Evolutionary conservation across 768 basidiomycete species (phyloP).

Genomic region (Dictyophora rubrovolvata): DNA sequence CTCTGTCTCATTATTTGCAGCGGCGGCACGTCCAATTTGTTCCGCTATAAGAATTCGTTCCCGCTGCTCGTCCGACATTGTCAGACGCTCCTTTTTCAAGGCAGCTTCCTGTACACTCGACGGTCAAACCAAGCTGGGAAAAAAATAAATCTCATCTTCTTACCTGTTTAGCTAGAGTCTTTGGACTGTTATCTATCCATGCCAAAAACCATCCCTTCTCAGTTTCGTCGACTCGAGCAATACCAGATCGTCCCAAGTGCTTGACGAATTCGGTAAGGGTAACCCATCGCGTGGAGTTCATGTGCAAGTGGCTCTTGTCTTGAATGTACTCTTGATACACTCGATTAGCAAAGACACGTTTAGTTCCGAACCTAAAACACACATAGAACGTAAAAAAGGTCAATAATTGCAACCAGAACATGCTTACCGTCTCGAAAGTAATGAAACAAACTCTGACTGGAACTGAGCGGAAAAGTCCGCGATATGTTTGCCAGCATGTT

Average conservation of each 20-base stretch:
- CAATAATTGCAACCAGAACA: background rate
- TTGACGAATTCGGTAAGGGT: conserved; percentile 94
- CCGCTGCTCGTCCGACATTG: conserved; percentile 88
- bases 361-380: conserved; percentile 68
- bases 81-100: conserved; percentile 84
- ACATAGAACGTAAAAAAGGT: conserved; percentile 1
- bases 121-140: background rate
- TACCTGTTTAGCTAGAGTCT: conserved; percentile 84
- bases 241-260: conserved; percentile 74
- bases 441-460: conserved; percentile 82
- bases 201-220: conserved; percentile 97
- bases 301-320: conserved; percentile 90
- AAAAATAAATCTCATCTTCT: conserved; percentile 16
- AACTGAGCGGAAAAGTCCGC: conserved; percentile 81
- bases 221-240: conserved; percentile 92
- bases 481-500: conserved; percentile 87
- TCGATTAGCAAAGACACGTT: conserved; percentile 86
- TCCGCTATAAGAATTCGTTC: conserved; percentile 84
- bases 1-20: conserved; percentile 26
- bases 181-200: conserved; percentile 96
- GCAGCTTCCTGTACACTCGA: conserved; percentile 52
- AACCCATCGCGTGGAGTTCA: conserved; percentile 98
- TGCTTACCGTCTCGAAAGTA: conserved; percentile 73
- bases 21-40: conserved; percentile 82
- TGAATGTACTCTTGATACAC: conserved; percentile 98